Conservation (phyloP, 2,329 filamentous ascomycete species). For the Periconia macrospinosa region DNA sequence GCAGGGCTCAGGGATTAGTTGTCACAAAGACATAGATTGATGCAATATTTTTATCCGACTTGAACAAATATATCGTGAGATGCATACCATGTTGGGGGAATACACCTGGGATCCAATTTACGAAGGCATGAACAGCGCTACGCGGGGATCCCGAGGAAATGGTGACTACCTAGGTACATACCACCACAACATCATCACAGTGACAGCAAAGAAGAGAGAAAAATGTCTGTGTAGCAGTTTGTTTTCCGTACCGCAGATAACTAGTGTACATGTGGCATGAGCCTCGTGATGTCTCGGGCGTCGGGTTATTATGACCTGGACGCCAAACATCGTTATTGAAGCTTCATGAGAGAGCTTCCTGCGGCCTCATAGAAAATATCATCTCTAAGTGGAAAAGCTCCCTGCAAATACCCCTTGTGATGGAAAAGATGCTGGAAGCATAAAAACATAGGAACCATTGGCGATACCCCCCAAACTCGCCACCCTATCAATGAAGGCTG, state of each 20-base stretch:
- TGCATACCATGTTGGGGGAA: neutral
- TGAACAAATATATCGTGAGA: neutral
- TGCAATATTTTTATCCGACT: too few species aligned
- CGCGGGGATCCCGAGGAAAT: conserved; percentile 6
- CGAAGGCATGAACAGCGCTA: conserved; percentile 27
- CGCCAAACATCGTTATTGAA: conserved; percentile 38
- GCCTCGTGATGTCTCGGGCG: conserved; percentile 38
- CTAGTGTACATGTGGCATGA: conserved; percentile 43
- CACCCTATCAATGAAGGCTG: conserved; percentile 23
- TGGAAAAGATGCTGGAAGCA: conserved; percentile 24
- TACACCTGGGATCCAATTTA: conserved; percentile 20
- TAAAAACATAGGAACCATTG: conserved; percentile 27
- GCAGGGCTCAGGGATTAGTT: too few species aligned
- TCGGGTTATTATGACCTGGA: conserved; percentile 21
- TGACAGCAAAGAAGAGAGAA: neutral
- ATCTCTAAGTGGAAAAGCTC: conserved; percentile 23
- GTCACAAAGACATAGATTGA: too few species aligned
- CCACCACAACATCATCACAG: neutral
- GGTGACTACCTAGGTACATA: neutral
- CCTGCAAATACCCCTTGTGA: conserved; percentile 21
- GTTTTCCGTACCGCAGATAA: conserved; percentile 39
- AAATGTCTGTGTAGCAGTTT: conserved; percentile 15
- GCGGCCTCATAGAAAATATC: conserved; percentile 26
- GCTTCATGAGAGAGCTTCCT: conserved; percentile 26
- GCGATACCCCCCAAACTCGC: conserved; percentile 20